Percentiles rank a stretch among this genome's conserved stretches.
Conservation (phyloP, 2,329 filamentous ascomycete species). For the Chaetomiaceae sp. region DNA sequence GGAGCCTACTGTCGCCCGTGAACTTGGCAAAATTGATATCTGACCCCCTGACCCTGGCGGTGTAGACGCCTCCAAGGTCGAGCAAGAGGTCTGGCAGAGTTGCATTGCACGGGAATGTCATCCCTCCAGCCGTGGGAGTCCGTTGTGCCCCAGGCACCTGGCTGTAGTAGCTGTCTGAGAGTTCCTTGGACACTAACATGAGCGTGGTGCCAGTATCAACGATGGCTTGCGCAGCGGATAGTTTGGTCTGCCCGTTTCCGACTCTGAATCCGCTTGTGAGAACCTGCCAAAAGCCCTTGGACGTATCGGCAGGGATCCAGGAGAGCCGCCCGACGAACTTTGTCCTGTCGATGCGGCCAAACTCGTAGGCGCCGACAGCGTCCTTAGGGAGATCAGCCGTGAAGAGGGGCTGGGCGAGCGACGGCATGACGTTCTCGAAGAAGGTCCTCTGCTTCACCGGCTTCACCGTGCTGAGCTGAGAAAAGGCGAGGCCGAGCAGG, state of each 20-base stretch:
- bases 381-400: constrained; percentile 63
- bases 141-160: constrained; percentile 42
- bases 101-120: constrained; percentile 45
- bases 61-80: constrained; percentile 53
- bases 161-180: constrained; percentile 48
- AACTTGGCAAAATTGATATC: constrained; percentile 52
- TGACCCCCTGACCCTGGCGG: constrained; percentile 51
- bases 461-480: constrained; percentile 58
- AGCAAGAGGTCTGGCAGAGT: constrained; percentile 48
- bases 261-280: constrained; percentile 53
- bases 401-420: constrained; percentile 62
- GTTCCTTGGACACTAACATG: constrained; percentile 52
- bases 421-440: constrained; percentile 63
- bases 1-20: constrained; percentile 46
- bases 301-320: constrained; percentile 58
- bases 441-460: constrained; percentile 65
- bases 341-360: constrained; percentile 62
- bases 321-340: constrained; percentile 61
- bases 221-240: constrained; percentile 42
- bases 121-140: constrained; percentile 39
- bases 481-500: constrained; percentile 66
- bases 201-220: constrained; percentile 61
- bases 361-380: constrained; percentile 64
- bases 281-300: constrained; percentile 67
- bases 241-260: constrained; percentile 33